phyloP scores from a whole-genome alignment of 73 alveolate genomes.

The Paramecium biaurelia region DNA sequence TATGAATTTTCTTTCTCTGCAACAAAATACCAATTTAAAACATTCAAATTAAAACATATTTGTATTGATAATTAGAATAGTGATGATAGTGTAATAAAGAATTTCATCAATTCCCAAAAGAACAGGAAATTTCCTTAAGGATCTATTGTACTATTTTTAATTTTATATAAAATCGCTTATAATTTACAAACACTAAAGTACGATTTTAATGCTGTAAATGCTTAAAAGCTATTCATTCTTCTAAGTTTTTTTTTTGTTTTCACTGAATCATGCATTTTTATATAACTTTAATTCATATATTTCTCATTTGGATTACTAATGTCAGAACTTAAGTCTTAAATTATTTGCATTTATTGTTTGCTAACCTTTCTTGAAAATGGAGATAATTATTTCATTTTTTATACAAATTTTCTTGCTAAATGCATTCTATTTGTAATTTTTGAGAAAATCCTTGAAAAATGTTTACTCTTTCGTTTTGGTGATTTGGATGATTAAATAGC shows the following conservation, averaged over 20 bases:
- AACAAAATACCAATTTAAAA: conserved; percentile 13
- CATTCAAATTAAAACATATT: conserved; percentile 11
- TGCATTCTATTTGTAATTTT: conserved; percentile 24
- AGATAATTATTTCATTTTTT: background rate
- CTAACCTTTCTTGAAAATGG: background rate
- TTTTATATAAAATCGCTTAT: background rate
- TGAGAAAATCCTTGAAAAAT: conserved; percentile 4
- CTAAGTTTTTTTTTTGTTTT: background rate
- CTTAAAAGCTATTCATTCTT: background rate
- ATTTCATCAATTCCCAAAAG: conserved; percentile 29
- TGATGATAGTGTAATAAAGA: background rate
- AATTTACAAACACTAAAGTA: background rate
- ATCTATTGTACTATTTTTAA: background rate
- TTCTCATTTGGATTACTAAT: background rate
- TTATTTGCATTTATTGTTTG: background rate
- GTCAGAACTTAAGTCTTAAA: conserved; percentile 18
- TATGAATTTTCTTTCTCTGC: background rate
- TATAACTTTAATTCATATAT: background rate
- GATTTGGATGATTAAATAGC: background rate
- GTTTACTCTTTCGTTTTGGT: background rate
- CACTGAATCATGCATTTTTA: background rate
- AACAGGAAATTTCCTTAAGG: conserved; percentile 39
- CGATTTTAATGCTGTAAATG: background rate
- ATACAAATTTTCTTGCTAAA: background rate
- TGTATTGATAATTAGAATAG: conserved; percentile 21